Evolutionary conservation across 352 stramenopile genomes (phyloP).

Genomic region (Phytopythium helicoides): DNA sequence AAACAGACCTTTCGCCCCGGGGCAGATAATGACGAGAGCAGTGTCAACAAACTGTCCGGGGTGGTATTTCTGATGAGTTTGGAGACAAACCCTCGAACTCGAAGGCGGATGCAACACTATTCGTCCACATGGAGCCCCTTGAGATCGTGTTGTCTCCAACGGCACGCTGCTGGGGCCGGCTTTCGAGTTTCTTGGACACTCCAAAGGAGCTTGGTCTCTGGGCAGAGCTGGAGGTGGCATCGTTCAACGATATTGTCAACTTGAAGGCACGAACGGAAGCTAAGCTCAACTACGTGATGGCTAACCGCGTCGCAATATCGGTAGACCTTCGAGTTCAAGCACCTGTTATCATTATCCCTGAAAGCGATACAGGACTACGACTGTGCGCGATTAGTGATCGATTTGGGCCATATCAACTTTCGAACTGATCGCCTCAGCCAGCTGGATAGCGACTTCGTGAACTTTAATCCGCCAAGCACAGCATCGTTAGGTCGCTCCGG

Average conservation of each 20-base stretch:
- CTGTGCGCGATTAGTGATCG: slow-evolving; percentile 72
- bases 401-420: slow-evolving; percentile 85
- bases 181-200: slow-evolving; percentile 75
- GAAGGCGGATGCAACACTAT: slow-evolving; percentile 67
- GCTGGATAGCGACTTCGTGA: slow-evolving; percentile 55
- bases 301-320: slow-evolving; percentile 75
- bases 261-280: slow-evolving; percentile 83
- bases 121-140: slow-evolving; percentile 83
- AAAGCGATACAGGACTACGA: slow-evolving; percentile 80
- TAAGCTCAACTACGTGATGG: slow-evolving; percentile 89
- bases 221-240: slow-evolving; percentile 86
- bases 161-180: slow-evolving; percentile 73
- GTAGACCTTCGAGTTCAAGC: slow-evolving; percentile 85
- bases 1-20: slow-evolving; percentile 48
- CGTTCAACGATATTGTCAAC: slow-evolving; percentile 90
- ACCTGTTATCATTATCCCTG: slow-evolving; percentile 80
- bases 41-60: slow-evolving; percentile 62
- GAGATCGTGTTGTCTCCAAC: slow-evolving; percentile 87
- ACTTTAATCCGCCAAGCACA: slow-evolving; percentile 24
- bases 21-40: slow-evolving; percentile 48
- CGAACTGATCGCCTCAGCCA: slow-evolving; percentile 79
- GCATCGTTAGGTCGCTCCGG: slow-evolving; percentile 24
- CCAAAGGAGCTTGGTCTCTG: slow-evolving; percentile 75
- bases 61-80: slow-evolving; percentile 84
- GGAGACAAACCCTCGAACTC: slow-evolving; percentile 73